A percentile compares a stretch with the other conserved stretches of the same genome.
Conservation (phyloP, 805 yeast genomes). For the Candida loeiensis region DNA sequence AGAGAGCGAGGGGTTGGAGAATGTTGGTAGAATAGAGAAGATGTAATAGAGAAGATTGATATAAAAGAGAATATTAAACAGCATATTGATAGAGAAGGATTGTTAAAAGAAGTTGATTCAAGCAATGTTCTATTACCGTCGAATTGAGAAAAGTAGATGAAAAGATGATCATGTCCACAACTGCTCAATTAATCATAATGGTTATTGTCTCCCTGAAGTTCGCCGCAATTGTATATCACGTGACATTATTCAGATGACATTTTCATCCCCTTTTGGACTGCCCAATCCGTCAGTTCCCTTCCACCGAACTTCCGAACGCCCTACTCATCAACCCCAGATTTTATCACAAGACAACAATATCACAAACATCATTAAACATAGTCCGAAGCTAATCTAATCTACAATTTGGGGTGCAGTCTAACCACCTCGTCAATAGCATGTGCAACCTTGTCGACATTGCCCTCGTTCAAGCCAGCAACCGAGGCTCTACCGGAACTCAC, state of each 20-base stretch:
- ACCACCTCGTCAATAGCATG: slow-evolving; percentile 78
- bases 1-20: neutral
- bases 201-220: too few relatives aligned
- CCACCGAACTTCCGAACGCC: neutral
- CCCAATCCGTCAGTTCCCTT: neutral
- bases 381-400: neutral
- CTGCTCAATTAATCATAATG: too few relatives aligned
- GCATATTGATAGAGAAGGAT: too few relatives aligned
- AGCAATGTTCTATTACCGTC: too few relatives aligned
- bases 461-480: slow-evolving; percentile 85
- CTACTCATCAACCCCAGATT: slow-evolving; percentile 1
- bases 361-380: neutral
- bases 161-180: too few relatives aligned
- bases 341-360: neutral
- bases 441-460: slow-evolving; percentile 77
- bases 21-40: too few relatives aligned
- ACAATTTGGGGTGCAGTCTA: slow-evolving; percentile 20
- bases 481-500: slow-evolving; percentile 86
- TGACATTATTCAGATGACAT: too few relatives aligned
- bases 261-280: too few relatives aligned
- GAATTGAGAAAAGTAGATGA: too few relatives aligned
- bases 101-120: too few relatives aligned
- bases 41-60: too few relatives aligned
- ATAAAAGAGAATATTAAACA: too few relatives aligned
- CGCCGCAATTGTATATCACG: neutral